A percentile compares a stretch with the other conserved stretches of the same genome.
These are phyloP conservation scores for Leccinum pseudoinsigne DNA, from an alignment of 1,284 basidiomycete genomes.

Conservation along the genomic window DNA sequence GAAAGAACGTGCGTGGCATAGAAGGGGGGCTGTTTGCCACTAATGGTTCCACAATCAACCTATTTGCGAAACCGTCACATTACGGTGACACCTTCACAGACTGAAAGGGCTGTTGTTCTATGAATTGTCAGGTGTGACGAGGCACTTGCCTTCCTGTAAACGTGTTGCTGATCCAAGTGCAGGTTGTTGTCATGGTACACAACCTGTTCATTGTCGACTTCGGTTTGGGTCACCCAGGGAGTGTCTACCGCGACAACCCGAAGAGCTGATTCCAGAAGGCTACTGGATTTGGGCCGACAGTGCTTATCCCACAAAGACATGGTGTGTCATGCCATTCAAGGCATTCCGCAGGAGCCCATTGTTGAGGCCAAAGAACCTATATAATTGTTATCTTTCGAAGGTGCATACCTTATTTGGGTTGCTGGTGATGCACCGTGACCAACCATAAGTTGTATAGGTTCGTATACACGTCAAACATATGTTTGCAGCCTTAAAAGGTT, in stretches of 20 bases:
- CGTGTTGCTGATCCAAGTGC: background rate
- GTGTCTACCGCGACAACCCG: background rate
- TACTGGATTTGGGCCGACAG: constrained; percentile 14
- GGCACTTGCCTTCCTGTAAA: background rate
- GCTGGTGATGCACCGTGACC: background rate
- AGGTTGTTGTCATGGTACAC: constrained; percentile 6
- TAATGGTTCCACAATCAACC: background rate
- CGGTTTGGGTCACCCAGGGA: constrained; percentile 8
- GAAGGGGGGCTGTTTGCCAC: background rate
- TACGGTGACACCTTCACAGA: constrained; percentile 13
- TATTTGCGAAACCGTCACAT: constrained; percentile 4
- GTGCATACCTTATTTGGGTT: background rate
- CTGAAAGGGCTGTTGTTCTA: constrained; percentile 7
- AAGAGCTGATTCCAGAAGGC: background rate
- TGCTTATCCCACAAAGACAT: background rate
- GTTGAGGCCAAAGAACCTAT: background rate
- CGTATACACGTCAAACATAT: background rate
- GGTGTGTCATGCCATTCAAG: constrained; percentile 15
- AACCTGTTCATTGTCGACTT: constrained; percentile 13
- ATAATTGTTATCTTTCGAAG: background rate
- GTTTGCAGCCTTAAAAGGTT: background rate
- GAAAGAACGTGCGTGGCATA: too few relatives aligned
- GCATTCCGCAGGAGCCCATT: background rate
- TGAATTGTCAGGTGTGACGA: constrained; percentile 11
- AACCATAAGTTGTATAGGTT: background rate